phyloP scores from a whole-genome alignment of 176 grass and related monocot genomes.

The Zea mays region Zm-B73-REFERENCE-NAM-5.0 NC_050099.1:113210501-113211000 shows the following conservation, averaged over 20 bases:
- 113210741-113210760: neutral
- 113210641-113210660: neutral
- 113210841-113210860: neutral
- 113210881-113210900: neutral
- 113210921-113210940: neutral
- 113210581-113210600: neutral
- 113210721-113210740: neutral
- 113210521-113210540: slow-evolving; percentile 88
- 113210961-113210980: no score
- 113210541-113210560: slow-evolving; percentile 71
- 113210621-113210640: neutral
- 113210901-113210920: neutral
- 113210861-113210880: neutral
- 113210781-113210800: neutral
- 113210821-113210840: neutral
- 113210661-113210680: neutral
- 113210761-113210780: neutral
- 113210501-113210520: slow-evolving; percentile 65
- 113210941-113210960: neutral
- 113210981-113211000: neutral
- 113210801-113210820: neutral
- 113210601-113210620: neutral
- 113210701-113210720: neutral
- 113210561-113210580: slow-evolving; percentile 61
- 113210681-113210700: neutral